Evolutionary conservation across 2,329 filamentous ascomycete species (phyloP), one percentile per base, ranked within the genome.

Genomic region (Microdochium nivale): DNA sequence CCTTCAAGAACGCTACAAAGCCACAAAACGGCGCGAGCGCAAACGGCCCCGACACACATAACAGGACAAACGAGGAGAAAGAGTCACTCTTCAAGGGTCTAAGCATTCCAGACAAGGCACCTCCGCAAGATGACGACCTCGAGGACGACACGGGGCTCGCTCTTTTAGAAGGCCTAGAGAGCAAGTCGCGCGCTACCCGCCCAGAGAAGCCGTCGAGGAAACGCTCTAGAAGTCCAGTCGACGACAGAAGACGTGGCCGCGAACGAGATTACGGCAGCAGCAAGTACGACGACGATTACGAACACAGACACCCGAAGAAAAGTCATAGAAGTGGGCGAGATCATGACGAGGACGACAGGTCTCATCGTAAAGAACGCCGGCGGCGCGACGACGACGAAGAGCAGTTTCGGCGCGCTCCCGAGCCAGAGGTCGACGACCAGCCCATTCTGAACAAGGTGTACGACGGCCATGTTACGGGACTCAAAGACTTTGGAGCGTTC

Each of bases 401-500:
- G 33, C 72, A 79, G 43, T 84, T 90, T 52, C 78, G 77, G 58
- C 77, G 79, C 50, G 81, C 83, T 0, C 87, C 88, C 0, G 79
- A 80, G 2, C 80, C 78, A 2, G 89, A 95, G 60, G 65, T 95
- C 10, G 94, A 99, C 67, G 87, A 96, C 50, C 70, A 80, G 43
- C 90, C 94, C 0, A 74, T 91, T 32, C 70, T 95, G 7, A 84
- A 85, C 74, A 99, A 99, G 65, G 73, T 96, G 2, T 99, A 99
- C 62, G 81, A 90, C 56, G 94, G 94, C 1, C 84, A 86, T 61
- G 88, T 97, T 14, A 96, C 90, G 0, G 90, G 91, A 0, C 77
- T 99, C 51, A 97, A 96, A 62, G 90, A 96, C 55, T 99, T 97
- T 69, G 94, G 94, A 11, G 90, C 85, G 0, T 99, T 99, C 67